Base-by-base conservation (phyloP, 2,329 filamentous ascomycete species). In the Trichoderma cornu-damae region DNA sequence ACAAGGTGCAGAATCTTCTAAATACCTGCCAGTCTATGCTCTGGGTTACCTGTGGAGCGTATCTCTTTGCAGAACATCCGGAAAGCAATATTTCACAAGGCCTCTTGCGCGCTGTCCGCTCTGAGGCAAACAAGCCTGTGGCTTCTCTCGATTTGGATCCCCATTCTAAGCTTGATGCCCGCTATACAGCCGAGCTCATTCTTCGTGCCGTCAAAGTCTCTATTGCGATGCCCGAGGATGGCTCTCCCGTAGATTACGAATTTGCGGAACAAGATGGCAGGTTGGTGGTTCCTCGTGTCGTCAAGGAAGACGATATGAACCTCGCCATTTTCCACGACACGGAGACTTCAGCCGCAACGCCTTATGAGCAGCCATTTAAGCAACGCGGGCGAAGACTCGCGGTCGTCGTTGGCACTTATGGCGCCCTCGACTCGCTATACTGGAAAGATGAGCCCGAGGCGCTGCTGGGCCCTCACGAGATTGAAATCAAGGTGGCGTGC, bases 131-230 rank as follows among this genome's bases (percentile, higher is more conserved):
- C 22, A 72, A 77, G 47, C 69, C 69, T 11, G 74, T 76, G 14
- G 74, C 75, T 1, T 77, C 73, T 1, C 66, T 80, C 0, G 77
- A 79, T 48, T 65, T 80, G 1, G 74, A 79, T 32, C 71, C 71
- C 3, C 61, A 64, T 7, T 70, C 71, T 6, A 50, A 63, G 14
- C 66, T 72, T 12, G 62, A 68, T 11, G 58, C 64, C 14, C 60
- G 62, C 9, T 66, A 66, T 4, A 69, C 66, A 1, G 69, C 68
- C 0, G 65, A 67, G 8, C 67, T 73, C 8, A 68, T 76, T 32
- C 58, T 74, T 0, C 57, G 56, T 5, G 67, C 65, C 0, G 35
- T 67, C 16, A 63, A 62, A 6, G 54, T 60, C 3, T 66, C 66
- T 1, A 43, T 68, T 4, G 56, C 57, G 6, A 57, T 54, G 0